Percentiles rank a stretch among this genome's conserved stretches.
Evolutionary conservation across 192 early-diverging fungal species (phyloP).

Genomic region (Jimgerdemannia lactiflua): DNA sequence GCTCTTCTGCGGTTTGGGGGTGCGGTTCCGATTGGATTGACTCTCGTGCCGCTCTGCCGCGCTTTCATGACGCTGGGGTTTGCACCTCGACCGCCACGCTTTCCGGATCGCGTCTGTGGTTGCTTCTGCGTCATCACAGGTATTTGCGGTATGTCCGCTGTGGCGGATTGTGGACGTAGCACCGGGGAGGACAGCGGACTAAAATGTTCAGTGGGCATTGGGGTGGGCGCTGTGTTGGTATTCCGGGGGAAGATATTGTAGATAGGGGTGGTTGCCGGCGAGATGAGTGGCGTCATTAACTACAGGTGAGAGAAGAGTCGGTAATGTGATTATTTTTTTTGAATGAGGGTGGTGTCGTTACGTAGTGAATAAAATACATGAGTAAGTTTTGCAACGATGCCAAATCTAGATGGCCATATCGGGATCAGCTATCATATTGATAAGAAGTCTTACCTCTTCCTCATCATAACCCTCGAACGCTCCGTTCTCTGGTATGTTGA

Average conservation of each 20-base stretch:
- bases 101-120: neutral
- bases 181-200: constrained; percentile 66
- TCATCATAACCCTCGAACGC: neutral
- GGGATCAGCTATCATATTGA: too few relatives aligned
- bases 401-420: neutral
- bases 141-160: constrained; percentile 1
- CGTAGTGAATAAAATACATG: neutral
- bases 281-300: constrained; percentile 59
- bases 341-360: neutral
- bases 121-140: neutral
- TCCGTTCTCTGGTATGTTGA: neutral
- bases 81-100: neutral
- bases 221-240: constrained; percentile 18
- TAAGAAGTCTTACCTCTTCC: neutral
- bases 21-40: neutral
- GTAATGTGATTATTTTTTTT: neutral
- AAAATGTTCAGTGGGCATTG: constrained; percentile 31
- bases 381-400: neutral
- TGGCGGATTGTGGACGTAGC: constrained; percentile 39
- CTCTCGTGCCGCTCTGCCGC: neutral
- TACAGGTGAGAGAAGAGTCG: constrained; percentile 17
- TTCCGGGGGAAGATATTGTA: constrained; percentile 41
- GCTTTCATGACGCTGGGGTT: neutral
- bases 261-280: constrained; percentile 67
- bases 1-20: neutral